A percentile compares a stretch with the other conserved stretches of the same genome.
phyloP scores from a whole-genome alignment of 441 rosid genomes.

The Eutrema salsugineum region DNA sequence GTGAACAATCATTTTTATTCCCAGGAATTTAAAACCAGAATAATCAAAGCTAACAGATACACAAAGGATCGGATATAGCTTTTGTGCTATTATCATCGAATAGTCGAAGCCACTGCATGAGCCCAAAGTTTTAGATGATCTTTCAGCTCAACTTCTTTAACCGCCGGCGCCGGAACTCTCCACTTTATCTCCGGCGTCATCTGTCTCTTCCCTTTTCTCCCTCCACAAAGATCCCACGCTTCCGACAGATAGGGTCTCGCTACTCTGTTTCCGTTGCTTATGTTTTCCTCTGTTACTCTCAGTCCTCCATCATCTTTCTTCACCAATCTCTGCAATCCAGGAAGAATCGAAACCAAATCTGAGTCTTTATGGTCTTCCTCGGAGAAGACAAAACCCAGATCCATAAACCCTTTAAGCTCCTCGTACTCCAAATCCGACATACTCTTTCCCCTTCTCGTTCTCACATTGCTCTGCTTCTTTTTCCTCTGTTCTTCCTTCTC shows the following conservation, averaged over 20 bases:
- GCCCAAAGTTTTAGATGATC: constrained; percentile 62
- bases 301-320: constrained; percentile 15
- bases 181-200: constrained; percentile 31
- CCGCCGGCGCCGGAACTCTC: constrained; percentile 36
- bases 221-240: constrained; percentile 43
- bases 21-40: neutral
- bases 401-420: constrained; percentile 66
- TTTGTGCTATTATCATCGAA: constrained; percentile 24
- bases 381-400: constrained; percentile 66
- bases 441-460: constrained; percentile 40
- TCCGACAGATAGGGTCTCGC: constrained; percentile 57
- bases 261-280: constrained; percentile 5
- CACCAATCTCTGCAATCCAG: constrained; percentile 51
- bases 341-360: constrained; percentile 44
- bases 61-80: neutral
- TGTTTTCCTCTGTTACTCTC: neutral
- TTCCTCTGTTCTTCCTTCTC: constrained; percentile 10
- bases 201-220: constrained; percentile 30
- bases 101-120: constrained; percentile 56
- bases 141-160: constrained; percentile 45
- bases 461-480: constrained; percentile 1
- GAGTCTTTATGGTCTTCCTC: constrained; percentile 55
- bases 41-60: neutral
- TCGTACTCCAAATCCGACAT: constrained; percentile 57
- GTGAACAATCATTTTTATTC: neutral